Base-by-base conservation (phyloP, 75 land plant genomes). In the Adiantum capillusveneris region DNA sequence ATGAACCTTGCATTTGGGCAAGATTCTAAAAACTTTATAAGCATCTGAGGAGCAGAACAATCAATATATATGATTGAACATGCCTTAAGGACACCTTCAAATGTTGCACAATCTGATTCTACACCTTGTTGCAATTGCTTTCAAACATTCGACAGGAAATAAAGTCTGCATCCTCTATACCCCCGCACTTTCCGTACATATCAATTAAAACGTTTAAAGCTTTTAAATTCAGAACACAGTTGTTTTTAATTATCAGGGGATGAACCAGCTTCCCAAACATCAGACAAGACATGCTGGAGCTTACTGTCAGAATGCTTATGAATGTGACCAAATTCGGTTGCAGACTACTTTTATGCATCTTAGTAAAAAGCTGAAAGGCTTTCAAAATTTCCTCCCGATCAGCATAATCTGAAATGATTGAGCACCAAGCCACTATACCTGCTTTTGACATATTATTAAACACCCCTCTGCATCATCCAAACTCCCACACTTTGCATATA, bases 391-490 rank as follows among this genome's bases (percentile, higher is more conserved):
- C 14, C 0, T 31, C 62, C 19, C 54, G 25, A 49, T 52, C 59
- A 0, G 56, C 68, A 65, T 59, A 64, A 17, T 31, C 74, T 6
- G 68, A 31, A 11, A 65, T 71, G 51, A 71, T 71, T 0, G 74
- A 26, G 41, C 55, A 64, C 75, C 75, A 72, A 43, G 70, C 53
- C n/a, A 72, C 64, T 9, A 54, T 48, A 60, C 66, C 44, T 50
- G 46, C 56, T 14, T 12, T 19, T 0, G 70, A 58, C 71, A 72
- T 59, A 26, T 51, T 53, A 29, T 66, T 39, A 54, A 72, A 72
- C 17, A 72, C 27, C 12, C 24, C 25, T 55, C 41, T 5, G 75
- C 62, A 60, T 57, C 55, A 0, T 42, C 53, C 22, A 66, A 0
- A 2, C 18, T 1, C 19, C 71, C 70, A 46, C 70, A 60, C 31